Percentiles rank a stretch among this genome's conserved stretches.
Evolutionary conservation across 1,284 basidiomycete species (phyloP).

Genomic region (Grifola frondosa): DNA sequence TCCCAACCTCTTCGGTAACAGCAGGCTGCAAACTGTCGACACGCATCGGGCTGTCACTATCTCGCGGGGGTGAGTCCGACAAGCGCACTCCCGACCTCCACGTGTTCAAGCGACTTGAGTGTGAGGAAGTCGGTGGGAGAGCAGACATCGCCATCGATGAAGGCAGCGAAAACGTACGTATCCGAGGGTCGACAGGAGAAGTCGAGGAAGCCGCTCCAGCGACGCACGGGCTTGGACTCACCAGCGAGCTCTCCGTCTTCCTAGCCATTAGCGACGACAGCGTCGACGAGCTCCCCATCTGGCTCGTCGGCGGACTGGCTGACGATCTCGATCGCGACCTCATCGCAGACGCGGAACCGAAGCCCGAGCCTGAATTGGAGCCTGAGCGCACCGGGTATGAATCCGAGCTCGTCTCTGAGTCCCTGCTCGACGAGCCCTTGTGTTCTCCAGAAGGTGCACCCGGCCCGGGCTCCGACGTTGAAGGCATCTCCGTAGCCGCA

Average conservation of each 20-base stretch:
- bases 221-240: constrained; percentile 14
- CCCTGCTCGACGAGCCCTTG: constrained; percentile 3
- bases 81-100: constrained; percentile 31
- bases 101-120: constrained; percentile 24
- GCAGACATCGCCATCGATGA: constrained; percentile 10
- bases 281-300: constrained; percentile 19
- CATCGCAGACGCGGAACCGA: constrained; percentile 1
- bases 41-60: background rate
- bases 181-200: background rate
- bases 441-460: background rate
- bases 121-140: constrained; percentile 9
- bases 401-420: constrained; percentile 19
- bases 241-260: constrained; percentile 17
- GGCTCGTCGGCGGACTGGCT: constrained; percentile 19
- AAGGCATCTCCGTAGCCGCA: background rate
- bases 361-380: background rate
- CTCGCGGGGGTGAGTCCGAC: constrained; percentile 6
- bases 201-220: constrained; percentile 6
- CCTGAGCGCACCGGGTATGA: constrained; percentile 8
- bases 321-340: constrained; percentile 12
- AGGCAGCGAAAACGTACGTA: constrained; percentile 5
- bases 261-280: constrained; percentile 15
- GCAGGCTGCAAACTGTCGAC: too few relatives aligned
- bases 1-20: too few relatives aligned
- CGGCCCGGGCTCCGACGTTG: too few relatives aligned